Evolutionary conservation across 1,284 basidiomycete species (phyloP).

Genomic region (Meira miltonrushii): DNA sequence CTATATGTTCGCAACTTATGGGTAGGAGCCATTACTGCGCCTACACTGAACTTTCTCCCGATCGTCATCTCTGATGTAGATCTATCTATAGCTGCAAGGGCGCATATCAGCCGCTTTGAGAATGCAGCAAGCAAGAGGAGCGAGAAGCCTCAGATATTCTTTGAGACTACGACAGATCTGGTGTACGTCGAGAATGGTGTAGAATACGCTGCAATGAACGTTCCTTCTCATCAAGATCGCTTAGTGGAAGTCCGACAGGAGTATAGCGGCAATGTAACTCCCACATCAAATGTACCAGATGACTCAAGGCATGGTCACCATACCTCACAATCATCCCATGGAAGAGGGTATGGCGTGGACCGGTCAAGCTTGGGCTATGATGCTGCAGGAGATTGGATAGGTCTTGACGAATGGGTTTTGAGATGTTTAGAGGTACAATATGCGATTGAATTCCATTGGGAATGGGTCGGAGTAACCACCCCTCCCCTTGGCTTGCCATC

Average conservation of each 20-base stretch:
- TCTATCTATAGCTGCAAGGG: background rate
- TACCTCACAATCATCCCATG: background rate
- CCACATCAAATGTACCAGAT: background rate
- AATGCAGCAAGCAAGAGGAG: background rate
- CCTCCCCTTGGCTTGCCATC: background rate
- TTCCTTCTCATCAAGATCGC: background rate
- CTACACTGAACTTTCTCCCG: background rate
- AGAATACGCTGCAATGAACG: constrained; percentile 21
- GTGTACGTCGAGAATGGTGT: constrained; percentile 23
- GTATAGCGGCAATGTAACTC: too few species aligned
- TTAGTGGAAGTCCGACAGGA: background rate
- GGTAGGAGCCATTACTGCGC: constrained; percentile 26
- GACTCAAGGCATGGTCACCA: background rate
- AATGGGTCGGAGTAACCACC: background rate
- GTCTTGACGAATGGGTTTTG: constrained; percentile 33
- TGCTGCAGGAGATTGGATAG: constrained; percentile 28
- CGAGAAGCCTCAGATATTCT: background rate
- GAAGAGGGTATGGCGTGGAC: constrained; percentile 6
- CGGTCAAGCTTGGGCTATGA: constrained; percentile 16
- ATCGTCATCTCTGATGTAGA: background rate
- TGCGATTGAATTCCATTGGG: constrained; percentile 6
- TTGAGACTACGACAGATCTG: background rate
- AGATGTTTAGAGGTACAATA: constrained; percentile 32
- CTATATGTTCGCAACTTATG: constrained; percentile 31
- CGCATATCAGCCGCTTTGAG: background rate